Evolutionary conservation across 2,329 filamentous ascomycete genomes (phyloP).

Genomic region (Penicillium sp.): DNA sequence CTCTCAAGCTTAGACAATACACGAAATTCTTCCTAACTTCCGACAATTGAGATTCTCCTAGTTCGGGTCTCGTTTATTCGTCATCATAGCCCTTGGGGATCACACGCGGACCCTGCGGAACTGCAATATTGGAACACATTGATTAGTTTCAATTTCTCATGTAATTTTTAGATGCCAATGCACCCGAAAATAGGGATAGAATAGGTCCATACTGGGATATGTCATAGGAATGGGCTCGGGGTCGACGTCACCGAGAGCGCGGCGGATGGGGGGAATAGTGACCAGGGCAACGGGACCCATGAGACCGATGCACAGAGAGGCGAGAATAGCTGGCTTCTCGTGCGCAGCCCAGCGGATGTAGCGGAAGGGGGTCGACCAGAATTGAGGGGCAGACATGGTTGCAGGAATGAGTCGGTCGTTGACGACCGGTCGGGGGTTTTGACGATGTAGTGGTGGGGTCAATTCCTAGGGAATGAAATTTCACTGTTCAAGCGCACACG

Average conservation of each 20-base stretch:
- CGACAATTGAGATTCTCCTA: conserved; percentile 7
- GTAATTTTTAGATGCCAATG: neutral
- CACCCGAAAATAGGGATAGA: neutral
- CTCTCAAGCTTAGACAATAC: conserved; percentile 5
- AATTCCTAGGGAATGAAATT: neutral
- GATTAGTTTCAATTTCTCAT: conserved; percentile 7
- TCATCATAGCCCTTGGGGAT: conserved; percentile 51
- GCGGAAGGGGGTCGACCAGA: conserved; percentile 79
- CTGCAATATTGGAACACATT: conserved; percentile 28
- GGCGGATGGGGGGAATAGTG: conserved; percentile 71
- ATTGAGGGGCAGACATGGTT: conserved; percentile 62
- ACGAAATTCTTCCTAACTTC: conserved; percentile 7
- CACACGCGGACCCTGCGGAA: conserved; percentile 47
- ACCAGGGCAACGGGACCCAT: conserved; percentile 70
- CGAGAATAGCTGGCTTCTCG: conserved; percentile 90
- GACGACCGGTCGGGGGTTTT: conserved; percentile 25
- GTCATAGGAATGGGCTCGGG: conserved; percentile 75
- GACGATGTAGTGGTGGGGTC: conserved; percentile 1
- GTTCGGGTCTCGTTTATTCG: conserved; percentile 28
- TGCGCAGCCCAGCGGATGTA: conserved; percentile 87
- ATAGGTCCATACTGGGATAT: conserved; percentile 75
- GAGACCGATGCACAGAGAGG: conserved; percentile 71
- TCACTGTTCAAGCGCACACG: conserved; percentile 1
- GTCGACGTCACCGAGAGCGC: conserved; percentile 69
- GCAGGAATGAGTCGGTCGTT: conserved; percentile 15